Conservation (phyloP, 306 rosid genomes). For the Arachis hypogaea region DNA sequence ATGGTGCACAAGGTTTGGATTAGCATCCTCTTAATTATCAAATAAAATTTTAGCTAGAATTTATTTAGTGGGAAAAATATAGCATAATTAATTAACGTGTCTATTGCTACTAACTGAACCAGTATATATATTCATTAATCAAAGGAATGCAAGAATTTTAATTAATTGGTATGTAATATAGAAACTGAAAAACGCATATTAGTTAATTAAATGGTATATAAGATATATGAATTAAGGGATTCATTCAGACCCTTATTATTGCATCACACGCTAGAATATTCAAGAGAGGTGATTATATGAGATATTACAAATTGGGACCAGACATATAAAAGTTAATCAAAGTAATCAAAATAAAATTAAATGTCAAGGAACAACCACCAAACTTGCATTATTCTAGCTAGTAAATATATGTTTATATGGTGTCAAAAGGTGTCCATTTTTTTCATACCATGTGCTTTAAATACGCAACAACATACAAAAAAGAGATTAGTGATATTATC, state of each 20-base stretch:
- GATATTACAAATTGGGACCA: not conserved
- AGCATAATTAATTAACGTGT: not conserved
- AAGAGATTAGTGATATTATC: no score
- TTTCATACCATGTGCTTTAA: constrained; percentile 5
- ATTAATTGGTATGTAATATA: not conserved
- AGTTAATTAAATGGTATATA: not conserved
- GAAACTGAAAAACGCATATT: not conserved
- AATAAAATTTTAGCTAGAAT: not conserved
- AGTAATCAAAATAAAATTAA: constrained; percentile 1
- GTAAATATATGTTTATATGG: not conserved
- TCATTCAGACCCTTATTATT: not conserved
- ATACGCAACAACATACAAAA: not conserved
- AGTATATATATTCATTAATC: no score
- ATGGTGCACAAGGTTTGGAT: not conserved
- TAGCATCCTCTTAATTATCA: not conserved
- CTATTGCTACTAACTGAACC: not conserved
- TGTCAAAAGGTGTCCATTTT: constrained; percentile 17
- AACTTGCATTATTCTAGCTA: not conserved
- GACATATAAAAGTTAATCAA: not conserved
- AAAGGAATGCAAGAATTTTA: no score
- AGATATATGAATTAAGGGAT: no score
- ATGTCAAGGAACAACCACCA: constrained; percentile 11
- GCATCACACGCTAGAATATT: not conserved
- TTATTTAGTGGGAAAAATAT: not conserved
- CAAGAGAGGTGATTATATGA: not conserved